These are phyloP conservation scores for Aaosphaeria pasadenensis DNA, from an alignment of 2,329 filamentous ascomycete genomes.

Conservation along the genomic window DNA sequence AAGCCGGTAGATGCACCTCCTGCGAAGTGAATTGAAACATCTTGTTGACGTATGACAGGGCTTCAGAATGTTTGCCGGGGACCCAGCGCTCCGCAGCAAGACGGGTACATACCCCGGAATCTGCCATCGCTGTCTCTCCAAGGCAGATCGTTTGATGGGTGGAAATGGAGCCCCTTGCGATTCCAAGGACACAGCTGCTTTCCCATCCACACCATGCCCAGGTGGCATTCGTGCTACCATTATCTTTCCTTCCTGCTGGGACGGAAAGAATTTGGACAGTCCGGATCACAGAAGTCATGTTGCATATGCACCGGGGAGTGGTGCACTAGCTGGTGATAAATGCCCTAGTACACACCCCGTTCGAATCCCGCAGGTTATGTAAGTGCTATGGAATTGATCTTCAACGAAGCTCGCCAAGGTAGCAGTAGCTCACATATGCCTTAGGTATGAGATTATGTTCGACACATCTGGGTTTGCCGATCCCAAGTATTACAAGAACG, in stretches of 20 bases:
- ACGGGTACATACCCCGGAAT: slow-evolving; percentile 1
- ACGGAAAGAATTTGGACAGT: slow-evolving; percentile 53
- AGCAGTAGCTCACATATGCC: too few species aligned
- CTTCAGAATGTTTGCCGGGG: slow-evolving; percentile 66
- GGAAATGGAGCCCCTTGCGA: slow-evolving; percentile 12
- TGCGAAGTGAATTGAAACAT: not conserved
- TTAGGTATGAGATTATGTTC: slow-evolving; percentile 44
- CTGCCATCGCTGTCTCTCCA: slow-evolving; percentile 38
- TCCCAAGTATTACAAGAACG: slow-evolving; percentile 16
- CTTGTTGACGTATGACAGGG: slow-evolving; percentile 43
- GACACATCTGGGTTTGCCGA: slow-evolving; percentile 34
- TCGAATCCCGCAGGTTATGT: slow-evolving; percentile 44
- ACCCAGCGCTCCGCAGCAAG: slow-evolving; percentile 29
- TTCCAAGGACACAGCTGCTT: slow-evolving; percentile 29
- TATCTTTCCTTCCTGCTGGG: slow-evolving; percentile 71
- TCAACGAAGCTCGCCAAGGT: too few species aligned
- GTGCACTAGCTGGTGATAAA: slow-evolving; percentile 25
- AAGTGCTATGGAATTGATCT: too few species aligned
- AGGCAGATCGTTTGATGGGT: slow-evolving; percentile 21
- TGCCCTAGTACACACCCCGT: slow-evolving; percentile 44
- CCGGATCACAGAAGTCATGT: slow-evolving; percentile 62
- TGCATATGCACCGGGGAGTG: slow-evolving; percentile 48
- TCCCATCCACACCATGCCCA: slow-evolving; percentile 47
- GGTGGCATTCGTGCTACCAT: slow-evolving; percentile 62
- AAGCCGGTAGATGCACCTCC: slow-evolving; percentile 2